phyloP scores from a whole-genome alignment of 495 filamentous ascomycete genomes.

The Halenospora varia region DNA sequence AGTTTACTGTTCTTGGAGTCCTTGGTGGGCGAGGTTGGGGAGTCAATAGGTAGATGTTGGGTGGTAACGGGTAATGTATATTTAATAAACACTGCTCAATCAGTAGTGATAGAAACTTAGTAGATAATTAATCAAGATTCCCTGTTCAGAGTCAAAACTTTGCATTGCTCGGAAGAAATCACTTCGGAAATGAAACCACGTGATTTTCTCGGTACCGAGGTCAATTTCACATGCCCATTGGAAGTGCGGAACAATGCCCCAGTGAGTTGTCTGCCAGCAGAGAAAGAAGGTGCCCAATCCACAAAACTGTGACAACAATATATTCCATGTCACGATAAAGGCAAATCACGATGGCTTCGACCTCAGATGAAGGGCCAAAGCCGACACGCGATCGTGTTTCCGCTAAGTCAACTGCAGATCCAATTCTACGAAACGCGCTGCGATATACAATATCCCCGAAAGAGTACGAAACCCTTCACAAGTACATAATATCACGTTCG shows the following conservation, averaged over 20 bases:
- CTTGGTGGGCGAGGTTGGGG: not conserved
- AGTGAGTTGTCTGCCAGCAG: not conserved
- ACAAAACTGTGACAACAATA: constrained; percentile 1
- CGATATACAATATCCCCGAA: constrained; percentile 78
- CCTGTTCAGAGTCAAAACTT: too few relatives aligned
- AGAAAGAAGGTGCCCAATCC: too few relatives aligned
- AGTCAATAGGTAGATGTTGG: not conserved
- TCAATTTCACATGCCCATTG: constrained; percentile 14
- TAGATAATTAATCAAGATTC: not conserved
- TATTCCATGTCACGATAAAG: not conserved
- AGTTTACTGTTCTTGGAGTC: not conserved
- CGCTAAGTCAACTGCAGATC: constrained; percentile 45
- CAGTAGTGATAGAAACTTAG: not conserved
- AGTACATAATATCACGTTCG: constrained; percentile 67
- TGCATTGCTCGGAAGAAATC: not conserved
- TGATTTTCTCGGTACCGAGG: constrained; percentile 10
- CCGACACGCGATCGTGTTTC: constrained; percentile 15
- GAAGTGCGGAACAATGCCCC: too few relatives aligned
- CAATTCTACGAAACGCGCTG: constrained; percentile 70
- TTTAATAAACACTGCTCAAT: constrained; percentile 3
- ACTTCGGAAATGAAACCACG: not conserved
- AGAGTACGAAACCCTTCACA: constrained; percentile 80
- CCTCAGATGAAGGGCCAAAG: constrained; percentile 11
- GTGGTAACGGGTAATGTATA: constrained; percentile 17
- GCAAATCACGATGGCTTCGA: constrained; percentile 10